A percentile compares a stretch with the other conserved stretches of the same genome.
phyloP scores from a whole-genome alignment of 345 rosid species.

The Erodium maritimum region DNA sequence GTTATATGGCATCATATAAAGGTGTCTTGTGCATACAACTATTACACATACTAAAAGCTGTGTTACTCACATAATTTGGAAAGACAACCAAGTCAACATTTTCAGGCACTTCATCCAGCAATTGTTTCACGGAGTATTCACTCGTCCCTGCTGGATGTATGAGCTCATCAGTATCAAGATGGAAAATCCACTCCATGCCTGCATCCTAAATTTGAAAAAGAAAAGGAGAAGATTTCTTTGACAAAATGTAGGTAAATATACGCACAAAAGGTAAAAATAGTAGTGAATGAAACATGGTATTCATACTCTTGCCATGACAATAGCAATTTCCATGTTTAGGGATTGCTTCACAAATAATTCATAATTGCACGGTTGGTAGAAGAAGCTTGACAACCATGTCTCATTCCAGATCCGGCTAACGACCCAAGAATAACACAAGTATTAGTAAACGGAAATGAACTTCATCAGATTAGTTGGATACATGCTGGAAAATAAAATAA shows the following conservation, averaged over 20 bases:
- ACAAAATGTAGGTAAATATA: background rate
- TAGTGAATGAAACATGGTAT: background rate
- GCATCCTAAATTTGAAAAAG: slow-evolving; percentile 38
- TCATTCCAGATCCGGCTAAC: slow-evolving; percentile 92
- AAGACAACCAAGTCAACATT: slow-evolving; percentile 67
- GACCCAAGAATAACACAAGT: slow-evolving; percentile 8
- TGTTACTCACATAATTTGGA: slow-evolving; percentile 79
- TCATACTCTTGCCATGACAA: slow-evolving; percentile 85
- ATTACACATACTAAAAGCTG: slow-evolving; percentile 5
- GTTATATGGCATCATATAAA: slow-evolving; percentile 8
- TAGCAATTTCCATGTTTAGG: slow-evolving; percentile 96
- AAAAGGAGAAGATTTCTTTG: background rate
- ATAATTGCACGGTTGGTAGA: slow-evolving; percentile 87
- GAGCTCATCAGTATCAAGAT: slow-evolving; percentile 91
- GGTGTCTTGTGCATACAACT: background rate
- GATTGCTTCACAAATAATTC: slow-evolving; percentile 96
- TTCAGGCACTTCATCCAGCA: slow-evolving; percentile 55
- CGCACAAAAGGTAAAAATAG: background rate
- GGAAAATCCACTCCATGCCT: slow-evolving; percentile 85
- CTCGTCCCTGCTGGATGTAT: slow-evolving; percentile 66
- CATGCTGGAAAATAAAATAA: too few relatives aligned
- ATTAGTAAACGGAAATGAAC: slow-evolving; percentile 5
- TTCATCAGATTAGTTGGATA: too few relatives aligned
- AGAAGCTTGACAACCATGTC: slow-evolving; percentile 88
- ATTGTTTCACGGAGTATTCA: slow-evolving; percentile 70